Base-by-base conservation (phyloP, 163 green algal species). In the Scenedesmus sp. region DNA sequence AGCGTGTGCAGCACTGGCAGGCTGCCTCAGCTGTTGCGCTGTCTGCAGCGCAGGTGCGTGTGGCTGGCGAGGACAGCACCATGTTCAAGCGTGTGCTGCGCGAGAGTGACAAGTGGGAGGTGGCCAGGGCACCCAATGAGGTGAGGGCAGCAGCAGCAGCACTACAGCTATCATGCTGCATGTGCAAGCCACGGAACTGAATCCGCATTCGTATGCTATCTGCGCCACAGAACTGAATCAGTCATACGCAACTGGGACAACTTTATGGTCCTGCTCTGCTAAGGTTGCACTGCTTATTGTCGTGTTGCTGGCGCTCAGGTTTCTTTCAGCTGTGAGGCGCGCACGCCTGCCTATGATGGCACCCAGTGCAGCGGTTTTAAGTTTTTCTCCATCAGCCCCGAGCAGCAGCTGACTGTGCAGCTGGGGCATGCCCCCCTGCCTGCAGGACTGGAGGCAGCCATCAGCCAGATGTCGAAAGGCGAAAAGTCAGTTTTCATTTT, bases 31-130 rank as follows among this genome's bases (percentile, higher is more conserved):
- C 4, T 81, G 82, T 82, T 85, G 23, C 26, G 13, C 62, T 64
- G 34, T 70, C 20, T 88, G 66, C 90, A 3, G 88, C 88, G 46
- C 34, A 93, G 34, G 94, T 96, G 52, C 89, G 93, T 20, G 82
- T 86, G 8, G 89, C 90, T 15, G 95, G 93, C 46, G 77, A 89
- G 0, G 54, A 18, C 1, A 81, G 87, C 0, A 83, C 92, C 82
- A 88, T 97, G 7, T 94, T 94, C 86, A 96, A 96, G 92, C 88
- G 93, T 15, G 94, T 91, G n/a, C 70, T 97, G 55, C 52, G 34
- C 56, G 92, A 95, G 60, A 95, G 93, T 10, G 89, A 94, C 18
- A 92, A 94, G 16, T 99, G 96, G 96, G 97, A 99, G 91, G 95
- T 90, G 8, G 95, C 97, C 0, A 76, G 96, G 1, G 89, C 95